These are phyloP conservation scores for Leccinellum rugosiceps DNA, from an alignment of 768 basidiomycete species.

Conservation along the genomic window DNA sequence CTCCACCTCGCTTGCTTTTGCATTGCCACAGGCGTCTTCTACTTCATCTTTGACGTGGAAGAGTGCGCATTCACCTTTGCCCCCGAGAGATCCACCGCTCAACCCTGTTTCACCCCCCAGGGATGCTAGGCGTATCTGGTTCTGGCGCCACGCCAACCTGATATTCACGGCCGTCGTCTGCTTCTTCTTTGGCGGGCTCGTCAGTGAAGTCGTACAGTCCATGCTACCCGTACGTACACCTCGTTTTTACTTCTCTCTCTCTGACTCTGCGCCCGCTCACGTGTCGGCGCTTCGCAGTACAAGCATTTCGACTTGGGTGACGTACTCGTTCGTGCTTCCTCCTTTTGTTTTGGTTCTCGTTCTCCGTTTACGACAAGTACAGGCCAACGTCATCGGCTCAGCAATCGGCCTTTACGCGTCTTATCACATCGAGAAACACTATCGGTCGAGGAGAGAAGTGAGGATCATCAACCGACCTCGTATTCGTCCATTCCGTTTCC, in stretches of 20 bases:
- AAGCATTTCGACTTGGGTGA: slow-evolving; percentile 74
- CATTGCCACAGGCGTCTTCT: slow-evolving; percentile 75
- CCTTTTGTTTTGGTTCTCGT: no score
- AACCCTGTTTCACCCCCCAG: slow-evolving; percentile 35
- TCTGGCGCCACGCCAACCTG: slow-evolving; percentile 73
- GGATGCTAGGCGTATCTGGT: slow-evolving; percentile 78
- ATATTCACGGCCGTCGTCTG: slow-evolving; percentile 69
- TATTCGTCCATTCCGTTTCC: neutral
- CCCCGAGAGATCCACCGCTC: neutral
- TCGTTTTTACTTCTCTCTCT: neutral
- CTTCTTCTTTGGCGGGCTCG: slow-evolving; percentile 74
- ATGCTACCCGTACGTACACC: slow-evolving; percentile 57
- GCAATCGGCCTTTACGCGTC: slow-evolving; percentile 62
- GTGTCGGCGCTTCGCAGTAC: slow-evolving; percentile 39
- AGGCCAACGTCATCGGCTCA: slow-evolving; percentile 82
- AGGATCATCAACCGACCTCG: neutral
- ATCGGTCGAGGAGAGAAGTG: slow-evolving; percentile 79
- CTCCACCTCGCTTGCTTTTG: slow-evolving; percentile 77
- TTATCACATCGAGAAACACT: slow-evolving; percentile 69
- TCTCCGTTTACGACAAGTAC: slow-evolving; percentile 7
- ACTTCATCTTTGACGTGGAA: slow-evolving; percentile 85
- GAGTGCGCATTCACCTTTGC: slow-evolving; percentile 51
- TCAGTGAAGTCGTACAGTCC: slow-evolving; percentile 82
- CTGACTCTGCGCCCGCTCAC: neutral
- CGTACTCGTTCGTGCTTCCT: slow-evolving; percentile 50